Conservation (phyloP, 2,329 filamentous ascomycete species). For the Curvularia spicifera region DNA sequence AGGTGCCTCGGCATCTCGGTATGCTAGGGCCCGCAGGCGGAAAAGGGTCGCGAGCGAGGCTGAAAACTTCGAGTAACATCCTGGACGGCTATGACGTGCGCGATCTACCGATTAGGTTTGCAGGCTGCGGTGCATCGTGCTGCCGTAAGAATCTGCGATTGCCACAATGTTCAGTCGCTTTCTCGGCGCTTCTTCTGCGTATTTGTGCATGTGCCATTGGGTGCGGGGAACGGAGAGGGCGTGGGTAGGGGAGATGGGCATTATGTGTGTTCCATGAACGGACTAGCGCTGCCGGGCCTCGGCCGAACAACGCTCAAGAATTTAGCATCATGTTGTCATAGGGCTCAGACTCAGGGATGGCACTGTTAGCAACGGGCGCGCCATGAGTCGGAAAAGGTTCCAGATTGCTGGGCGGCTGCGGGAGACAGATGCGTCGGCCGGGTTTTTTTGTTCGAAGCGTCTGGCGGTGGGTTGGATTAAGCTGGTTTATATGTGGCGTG, state of each 20-base stretch:
- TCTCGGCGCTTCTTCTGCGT: background rate
- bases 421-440: slow-evolving; percentile 8
- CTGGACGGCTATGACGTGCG: background rate
- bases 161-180: background rate
- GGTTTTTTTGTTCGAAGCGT: slow-evolving; percentile 9
- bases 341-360: slow-evolving; percentile 5
- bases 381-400: slow-evolving; percentile 9
- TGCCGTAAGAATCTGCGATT: background rate
- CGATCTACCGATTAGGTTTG: background rate
- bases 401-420: slow-evolving; percentile 9
- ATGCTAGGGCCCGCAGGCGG: background rate
- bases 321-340: slow-evolving; percentile 5
- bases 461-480: background rate
- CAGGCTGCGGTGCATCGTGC: background rate
- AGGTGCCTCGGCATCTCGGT: slow-evolving; percentile 1
- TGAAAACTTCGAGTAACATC: background rate
- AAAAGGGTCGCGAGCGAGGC: background rate
- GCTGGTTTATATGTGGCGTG: slow-evolving; percentile 25
- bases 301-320: background rate
- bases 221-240: background rate
- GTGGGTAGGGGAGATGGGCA: background rate
- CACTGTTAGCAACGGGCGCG: slow-evolving; percentile 10
- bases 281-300: background rate
- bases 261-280: background rate
- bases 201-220: background rate